Conservation (phyloP, 371 early-diverging fungal species). For the Mortierella sp. region DNA sequence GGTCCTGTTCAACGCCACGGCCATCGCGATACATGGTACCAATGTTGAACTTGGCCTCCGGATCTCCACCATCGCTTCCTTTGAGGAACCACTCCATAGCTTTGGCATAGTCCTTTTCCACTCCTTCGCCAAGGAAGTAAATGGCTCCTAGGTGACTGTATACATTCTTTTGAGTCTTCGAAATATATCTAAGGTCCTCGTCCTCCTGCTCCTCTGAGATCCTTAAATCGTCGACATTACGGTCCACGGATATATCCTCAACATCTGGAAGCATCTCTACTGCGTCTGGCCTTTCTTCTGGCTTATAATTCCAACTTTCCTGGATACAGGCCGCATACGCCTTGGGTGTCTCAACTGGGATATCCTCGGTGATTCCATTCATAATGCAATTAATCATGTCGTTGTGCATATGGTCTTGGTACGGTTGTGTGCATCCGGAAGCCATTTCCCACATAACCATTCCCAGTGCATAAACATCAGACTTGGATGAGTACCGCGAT, state of each 20-base stretch:
- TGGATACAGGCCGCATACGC: slow-evolving; percentile 4
- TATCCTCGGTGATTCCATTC: slow-evolving; percentile 17
- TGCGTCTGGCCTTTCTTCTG: slow-evolving; percentile 11
- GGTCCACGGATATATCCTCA: slow-evolving; percentile 65
- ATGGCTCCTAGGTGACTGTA: slow-evolving; percentile 3
- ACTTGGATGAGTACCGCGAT: slow-evolving; percentile 20
- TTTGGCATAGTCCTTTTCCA: slow-evolving; percentile 10
- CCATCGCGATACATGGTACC: slow-evolving; percentile 5
- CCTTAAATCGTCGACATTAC: slow-evolving; percentile 77
- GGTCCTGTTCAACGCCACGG: slow-evolving; percentile 12
- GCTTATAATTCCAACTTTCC: slow-evolving; percentile 11
- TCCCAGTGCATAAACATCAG: slow-evolving; percentile 28
- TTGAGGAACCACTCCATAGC: slow-evolving; percentile 71
- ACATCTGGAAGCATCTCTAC: slow-evolving; percentile 38
- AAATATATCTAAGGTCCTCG: neutral
- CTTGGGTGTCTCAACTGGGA: slow-evolving; percentile 20
- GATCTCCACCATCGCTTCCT: slow-evolving; percentile 38
- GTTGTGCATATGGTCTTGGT: slow-evolving; percentile 7
- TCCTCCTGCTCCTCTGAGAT: slow-evolving; percentile 38
- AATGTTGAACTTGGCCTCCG: neutral
- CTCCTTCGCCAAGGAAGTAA: slow-evolving; percentile 9
- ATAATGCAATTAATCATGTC: neutral
- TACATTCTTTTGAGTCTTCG: too few species aligned
- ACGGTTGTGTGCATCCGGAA: slow-evolving; percentile 18
- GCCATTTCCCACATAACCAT: slow-evolving; percentile 38